Percentiles rank a stretch among this genome's conserved stretches.
phyloP scores from a whole-genome alignment of 2,329 filamentous ascomycete species.

The Aschersonia sp. region DNA sequence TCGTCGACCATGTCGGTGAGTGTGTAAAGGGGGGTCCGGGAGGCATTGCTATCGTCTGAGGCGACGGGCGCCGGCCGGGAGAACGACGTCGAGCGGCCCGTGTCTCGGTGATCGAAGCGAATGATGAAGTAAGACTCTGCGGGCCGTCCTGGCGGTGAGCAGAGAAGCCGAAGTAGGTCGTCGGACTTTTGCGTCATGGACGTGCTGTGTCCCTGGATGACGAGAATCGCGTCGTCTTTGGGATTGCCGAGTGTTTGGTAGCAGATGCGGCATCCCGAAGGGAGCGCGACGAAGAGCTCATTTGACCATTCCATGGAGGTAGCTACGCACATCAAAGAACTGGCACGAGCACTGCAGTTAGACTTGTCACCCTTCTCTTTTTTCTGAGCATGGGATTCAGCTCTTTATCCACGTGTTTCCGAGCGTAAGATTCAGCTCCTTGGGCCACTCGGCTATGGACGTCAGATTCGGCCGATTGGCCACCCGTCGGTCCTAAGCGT shows the following conservation, averaged over 20 bases:
- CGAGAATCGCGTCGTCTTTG: background rate
- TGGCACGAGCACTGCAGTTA: too few species aligned
- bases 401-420: too few species aligned
- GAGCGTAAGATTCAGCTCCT: too few species aligned
- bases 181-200: conserved; percentile 13
- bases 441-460: too few species aligned
- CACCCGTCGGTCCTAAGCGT: too few species aligned
- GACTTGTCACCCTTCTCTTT: too few species aligned
- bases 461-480: too few species aligned
- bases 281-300: conserved; percentile 13
- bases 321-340: too few species aligned
- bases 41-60: background rate
- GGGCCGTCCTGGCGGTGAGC: background rate
- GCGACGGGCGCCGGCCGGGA: background rate
- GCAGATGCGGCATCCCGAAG: conserved; percentile 13
- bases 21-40: conserved; percentile 7
- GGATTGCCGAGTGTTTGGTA: conserved; percentile 13
- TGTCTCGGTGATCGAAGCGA: background rate
- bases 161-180: conserved; percentile 5
- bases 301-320: background rate
- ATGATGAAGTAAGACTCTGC: background rate
- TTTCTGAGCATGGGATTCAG: too few species aligned
- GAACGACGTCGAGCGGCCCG: background rate
- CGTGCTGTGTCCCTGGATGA: conserved; percentile 4
- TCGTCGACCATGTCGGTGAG: conserved; percentile 13